phyloP scores from a whole-genome alignment of 305 asterid genomes.

The Rubia tinctorum region DNA sequence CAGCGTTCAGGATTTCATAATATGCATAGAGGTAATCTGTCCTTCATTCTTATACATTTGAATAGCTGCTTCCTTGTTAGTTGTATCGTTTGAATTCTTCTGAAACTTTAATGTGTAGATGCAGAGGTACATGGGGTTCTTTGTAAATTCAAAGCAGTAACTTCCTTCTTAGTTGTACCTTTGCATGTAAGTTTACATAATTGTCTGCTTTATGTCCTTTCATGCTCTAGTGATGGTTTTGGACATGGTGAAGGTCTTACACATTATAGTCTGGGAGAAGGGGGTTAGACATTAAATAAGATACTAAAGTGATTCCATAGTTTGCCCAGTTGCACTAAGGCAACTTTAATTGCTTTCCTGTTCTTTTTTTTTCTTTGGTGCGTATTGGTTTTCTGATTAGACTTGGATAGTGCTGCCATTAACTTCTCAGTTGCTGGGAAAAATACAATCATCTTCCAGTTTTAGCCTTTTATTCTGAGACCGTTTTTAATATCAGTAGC shows the following conservation, averaged over 20 bases:
- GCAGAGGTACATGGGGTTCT: neutral
- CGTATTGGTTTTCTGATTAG: neutral
- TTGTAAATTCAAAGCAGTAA: too few species aligned
- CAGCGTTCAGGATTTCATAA: slow-evolving; percentile 86
- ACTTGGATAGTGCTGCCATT: neutral
- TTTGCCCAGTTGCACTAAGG: neutral
- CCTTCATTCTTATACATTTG: neutral
- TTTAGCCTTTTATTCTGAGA: neutral
- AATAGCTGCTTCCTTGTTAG: slow-evolving; percentile 1
- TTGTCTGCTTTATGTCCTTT: neutral
- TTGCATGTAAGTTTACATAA: neutral
- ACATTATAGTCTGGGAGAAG: neutral
- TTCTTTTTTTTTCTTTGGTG: neutral
- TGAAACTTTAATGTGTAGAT: neutral
- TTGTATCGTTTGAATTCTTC: neutral
- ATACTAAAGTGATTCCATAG: neutral
- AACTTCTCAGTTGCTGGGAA: neutral
- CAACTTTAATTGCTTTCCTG: neutral
- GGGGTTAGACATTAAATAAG: neutral
- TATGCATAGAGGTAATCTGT: slow-evolving; percentile 90
- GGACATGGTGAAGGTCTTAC: neutral
- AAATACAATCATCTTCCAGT: neutral
- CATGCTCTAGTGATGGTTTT: neutral
- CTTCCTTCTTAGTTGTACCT: neutral
- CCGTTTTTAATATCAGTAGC: neutral